A percentile compares a stretch with the other conserved stretches of the same genome.
phyloP scores from a whole-genome alignment of 495 filamentous ascomycete species.

The Podospora bellae-mahoneyi region DNA sequence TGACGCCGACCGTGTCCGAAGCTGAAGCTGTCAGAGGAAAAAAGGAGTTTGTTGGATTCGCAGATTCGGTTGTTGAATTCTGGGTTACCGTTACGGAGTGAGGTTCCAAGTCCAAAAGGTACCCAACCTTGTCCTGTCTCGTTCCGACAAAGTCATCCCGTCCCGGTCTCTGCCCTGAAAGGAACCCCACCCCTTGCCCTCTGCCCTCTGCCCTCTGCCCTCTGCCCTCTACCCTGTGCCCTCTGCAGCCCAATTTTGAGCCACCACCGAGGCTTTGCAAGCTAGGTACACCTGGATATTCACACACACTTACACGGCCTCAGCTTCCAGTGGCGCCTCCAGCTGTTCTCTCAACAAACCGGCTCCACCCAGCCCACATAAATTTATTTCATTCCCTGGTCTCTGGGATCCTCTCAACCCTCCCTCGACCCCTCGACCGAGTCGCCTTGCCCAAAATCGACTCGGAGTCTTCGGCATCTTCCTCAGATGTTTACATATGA shows the following conservation, averaged over 20 bases:
- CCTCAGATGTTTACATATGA: slow-evolving; percentile 22
- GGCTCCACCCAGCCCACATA: slow-evolving; percentile 40
- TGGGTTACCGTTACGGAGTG: background rate
- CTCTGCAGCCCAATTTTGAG: slow-evolving; percentile 13
- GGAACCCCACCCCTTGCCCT: slow-evolving; percentile 15
- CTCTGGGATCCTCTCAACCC: background rate
- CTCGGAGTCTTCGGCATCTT: slow-evolving; percentile 30
- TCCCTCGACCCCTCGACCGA: background rate
- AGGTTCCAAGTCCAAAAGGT: slow-evolving; percentile 1
- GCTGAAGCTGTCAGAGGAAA: slow-evolving; percentile 1
- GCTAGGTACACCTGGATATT: background rate
- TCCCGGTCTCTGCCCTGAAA: slow-evolving; percentile 3
- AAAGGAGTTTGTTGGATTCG: no score
- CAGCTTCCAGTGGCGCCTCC: slow-evolving; percentile 10
- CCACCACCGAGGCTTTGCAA: background rate
- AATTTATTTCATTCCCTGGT: slow-evolving; percentile 29
- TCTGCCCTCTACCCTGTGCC: no score
- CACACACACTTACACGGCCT: slow-evolving; percentile 1
- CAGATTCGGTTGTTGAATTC: background rate
- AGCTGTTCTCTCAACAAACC: background rate
- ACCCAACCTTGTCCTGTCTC: background rate
- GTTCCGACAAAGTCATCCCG: slow-evolving; percentile 1
- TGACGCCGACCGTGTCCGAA: slow-evolving; percentile 16
- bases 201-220: no score
- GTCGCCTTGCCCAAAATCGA: slow-evolving; percentile 13